Evolutionary conservation across 208 protist species (phyloP).

Genomic region (Acanthamoeba healyi): DNA sequence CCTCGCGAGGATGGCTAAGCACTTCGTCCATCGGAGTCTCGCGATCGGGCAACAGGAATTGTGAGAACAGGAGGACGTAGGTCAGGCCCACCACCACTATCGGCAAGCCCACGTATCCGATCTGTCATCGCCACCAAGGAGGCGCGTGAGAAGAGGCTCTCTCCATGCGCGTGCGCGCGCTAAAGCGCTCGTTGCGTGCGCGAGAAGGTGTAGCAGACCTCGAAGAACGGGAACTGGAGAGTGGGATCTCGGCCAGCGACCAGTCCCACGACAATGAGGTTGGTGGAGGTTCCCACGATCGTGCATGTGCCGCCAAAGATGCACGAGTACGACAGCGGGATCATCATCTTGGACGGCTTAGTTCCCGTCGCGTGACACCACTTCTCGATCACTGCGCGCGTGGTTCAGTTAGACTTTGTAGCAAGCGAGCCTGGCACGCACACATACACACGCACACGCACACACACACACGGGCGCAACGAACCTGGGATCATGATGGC

Average conservation of each 20-base stretch:
- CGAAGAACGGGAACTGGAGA: conserved; percentile 65
- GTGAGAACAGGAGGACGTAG: conserved; percentile 58
- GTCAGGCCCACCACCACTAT: conserved; percentile 23
- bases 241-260: background rate
- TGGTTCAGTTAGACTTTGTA: background rate
- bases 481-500: conserved; percentile 78
- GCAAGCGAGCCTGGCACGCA: background rate
- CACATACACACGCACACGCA: background rate
- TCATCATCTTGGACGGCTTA: conserved; percentile 58
- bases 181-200: too few species aligned
- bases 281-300: conserved; percentile 78
- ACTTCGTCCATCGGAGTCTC: conserved; percentile 1
- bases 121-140: background rate
- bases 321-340: conserved; percentile 61
- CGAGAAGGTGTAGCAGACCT: background rate
- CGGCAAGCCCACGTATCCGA: conserved; percentile 35
- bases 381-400: conserved; percentile 51
- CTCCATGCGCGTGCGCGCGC: too few species aligned
- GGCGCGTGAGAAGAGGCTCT: background rate
- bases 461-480: background rate
- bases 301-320: conserved; percentile 76
- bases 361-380: conserved; percentile 10
- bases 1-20: conserved; percentile 33
- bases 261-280: conserved; percentile 75
- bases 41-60: conserved; percentile 36